Base-by-base conservation (phyloP, 768 basidiomycete genomes). In the Leccinum aurantiacum region DNA sequence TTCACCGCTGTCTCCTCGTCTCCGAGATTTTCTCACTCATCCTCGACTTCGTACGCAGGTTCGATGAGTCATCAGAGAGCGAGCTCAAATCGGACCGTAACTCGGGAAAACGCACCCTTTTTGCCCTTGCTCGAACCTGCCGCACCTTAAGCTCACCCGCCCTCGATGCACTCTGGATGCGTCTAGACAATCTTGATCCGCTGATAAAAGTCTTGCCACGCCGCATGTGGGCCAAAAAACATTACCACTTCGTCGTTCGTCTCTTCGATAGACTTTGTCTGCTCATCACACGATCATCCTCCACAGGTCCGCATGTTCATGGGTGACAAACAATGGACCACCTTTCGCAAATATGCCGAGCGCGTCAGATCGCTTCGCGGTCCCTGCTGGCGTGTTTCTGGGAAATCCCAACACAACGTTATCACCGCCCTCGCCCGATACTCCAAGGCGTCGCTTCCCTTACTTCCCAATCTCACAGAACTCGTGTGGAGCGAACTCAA, bases 121-220 rank as follows among this genome's bases (percentile, higher is more conserved):
- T 64, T 47, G 61, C 60, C 0, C 71, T 73, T 15, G 71, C 72
- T 7, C 59, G 65, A 46, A 74, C 71, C 0, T 73, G 72, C 47
- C 63, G 56, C 11, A 57, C 67, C 0, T 59, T 72, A 48, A 67
- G 63, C 27, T 55, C 27, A n/a, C 59, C 65, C 2, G 64, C 71
- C 1, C 27, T 73, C n/a, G 71, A 73, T 62, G 57, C 44, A 1
- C 64, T 74, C 6, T 73, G 71, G 71, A 65, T 65, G 69, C 61
- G 64, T 49, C 60, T 71, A 1, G 69, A 71, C n/a, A 64, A 51
- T 29, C 69, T 71, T 17, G 69, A 71, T 63, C 69, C 69, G 0
- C 53, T 71, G 51, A 71, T 71, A 19, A 69, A 58, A 14, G 59
- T 71, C 14, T 58, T 71, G 15, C 69, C 69, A 10, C 59, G 63